Evolutionary conservation across 345 rosid species (phyloP), one percentile per base, ranked within the genome.

Genomic region (Syzygium oleosum): DNA sequence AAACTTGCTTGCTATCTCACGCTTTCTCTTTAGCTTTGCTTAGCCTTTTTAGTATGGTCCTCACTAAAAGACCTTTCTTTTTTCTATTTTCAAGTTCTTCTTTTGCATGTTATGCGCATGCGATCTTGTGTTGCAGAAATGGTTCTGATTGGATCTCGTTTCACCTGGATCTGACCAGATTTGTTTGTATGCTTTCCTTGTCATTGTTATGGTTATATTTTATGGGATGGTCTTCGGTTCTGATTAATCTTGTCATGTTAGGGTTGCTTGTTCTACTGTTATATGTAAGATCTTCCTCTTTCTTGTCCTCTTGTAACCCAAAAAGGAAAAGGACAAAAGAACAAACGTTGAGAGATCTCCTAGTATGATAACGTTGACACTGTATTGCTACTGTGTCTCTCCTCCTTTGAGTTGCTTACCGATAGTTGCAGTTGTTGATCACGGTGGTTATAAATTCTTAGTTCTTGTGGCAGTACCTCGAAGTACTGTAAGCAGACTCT

Each of bases 61-160:
- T 38, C 83, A 38, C 83, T 73, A 73, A 38, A 38, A 9, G 22
- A 38, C 14, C 83, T 73, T 17, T 65, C 83, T 38, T 34, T 73
- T 22, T 73, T 17, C 49, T 34, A 22, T 73, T 73, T 41, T 73
- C 49, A 73, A 73, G 83, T 34, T 84, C 59, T 52, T n/a, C 4
- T 51, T 52, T 52, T 52, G 86, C 86, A 84, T 52, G 43, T 52
- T n/a, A 84, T 84, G 43, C 59, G 61, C 59, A 84, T 84, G 43
- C 38, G 86, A 84, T 86, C 87, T 14, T 87, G 88, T 91, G 91
- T 38, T 73, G 83, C 25, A 73, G 3, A 73, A 73, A 84, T 52
- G 52, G n/a, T 80, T 86, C 54, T 52, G 87, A 38, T 88, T 88
- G 83, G 83, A 29, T 83, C 63, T 83, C 87, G 53, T 86, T 85